Percentiles rank a stretch among this genome's conserved stretches.
These are phyloP conservation scores for Russula brevipes DNA, from an alignment of 768 basidiomycete species.

Conservation along the genomic window DNA sequence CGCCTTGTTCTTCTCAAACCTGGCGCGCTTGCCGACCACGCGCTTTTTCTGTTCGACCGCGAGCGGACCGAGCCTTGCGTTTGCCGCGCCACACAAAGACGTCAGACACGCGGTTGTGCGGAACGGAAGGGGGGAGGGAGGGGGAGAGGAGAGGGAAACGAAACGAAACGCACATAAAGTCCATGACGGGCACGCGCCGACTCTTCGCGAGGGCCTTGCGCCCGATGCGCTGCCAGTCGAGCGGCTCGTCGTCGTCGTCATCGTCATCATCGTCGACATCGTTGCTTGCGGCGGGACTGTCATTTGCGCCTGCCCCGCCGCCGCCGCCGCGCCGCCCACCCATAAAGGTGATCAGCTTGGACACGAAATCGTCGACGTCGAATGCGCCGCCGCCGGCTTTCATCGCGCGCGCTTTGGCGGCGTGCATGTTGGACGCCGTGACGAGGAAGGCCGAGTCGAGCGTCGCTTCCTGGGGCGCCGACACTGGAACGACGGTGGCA, in stretches of 20 bases:
- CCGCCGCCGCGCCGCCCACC: constrained; percentile 57
- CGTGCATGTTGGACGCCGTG: constrained; percentile 70
- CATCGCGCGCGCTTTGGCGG: constrained; percentile 86
- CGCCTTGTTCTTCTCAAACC: constrained; percentile 65
- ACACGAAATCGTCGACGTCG: constrained; percentile 87
- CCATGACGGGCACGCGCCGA: constrained; percentile 70
- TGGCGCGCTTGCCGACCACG: constrained; percentile 50
- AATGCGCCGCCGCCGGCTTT: constrained; percentile 85
- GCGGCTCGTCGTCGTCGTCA: constrained; percentile 34
- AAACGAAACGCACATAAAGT: constrained; percentile 73
- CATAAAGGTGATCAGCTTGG: constrained; percentile 69
- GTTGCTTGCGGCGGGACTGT: constrained; percentile 41
- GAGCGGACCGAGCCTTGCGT: constrained; percentile 83
- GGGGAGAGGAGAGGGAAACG: neutral
- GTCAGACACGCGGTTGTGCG: constrained; percentile 14
- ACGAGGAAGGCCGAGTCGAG: constrained; percentile 82
- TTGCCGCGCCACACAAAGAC: constrained; percentile 5
- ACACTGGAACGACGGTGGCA: constrained; percentile 7
- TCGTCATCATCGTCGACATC: constrained; percentile 39
- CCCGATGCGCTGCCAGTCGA: constrained; percentile 86
- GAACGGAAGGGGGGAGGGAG: no score
- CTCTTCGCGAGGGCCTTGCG: constrained; percentile 78
- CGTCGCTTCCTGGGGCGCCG: constrained; percentile 63
- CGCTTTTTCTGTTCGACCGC: constrained; percentile 82
- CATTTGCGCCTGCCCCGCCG: constrained; percentile 24